A percentile compares a stretch with the other conserved stretches of the same genome.
These are phyloP conservation scores for Plantago ovata DNA, from an alignment of 257 asterid genomes.

Conservation along the genomic window DNA sequence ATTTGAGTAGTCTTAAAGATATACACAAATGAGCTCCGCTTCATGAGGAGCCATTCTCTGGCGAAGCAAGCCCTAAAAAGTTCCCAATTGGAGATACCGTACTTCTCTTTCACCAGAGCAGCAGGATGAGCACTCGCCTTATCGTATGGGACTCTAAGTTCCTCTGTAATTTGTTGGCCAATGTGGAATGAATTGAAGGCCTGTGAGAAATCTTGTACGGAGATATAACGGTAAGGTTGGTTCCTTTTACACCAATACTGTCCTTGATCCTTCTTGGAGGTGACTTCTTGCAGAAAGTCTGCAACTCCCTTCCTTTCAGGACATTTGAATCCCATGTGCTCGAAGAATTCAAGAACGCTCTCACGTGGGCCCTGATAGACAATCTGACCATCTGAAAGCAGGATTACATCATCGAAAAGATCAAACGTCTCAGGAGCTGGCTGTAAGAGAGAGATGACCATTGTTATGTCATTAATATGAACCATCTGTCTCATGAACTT, in stretches of 20 bases:
- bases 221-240: conserved; percentile 47
- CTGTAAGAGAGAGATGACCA: conserved; percentile 79
- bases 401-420: conserved; percentile 71
- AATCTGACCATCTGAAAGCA: conserved; percentile 71
- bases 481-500: conserved; percentile 89
- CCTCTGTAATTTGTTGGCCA: conserved; percentile 43
- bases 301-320: conserved; percentile 85
- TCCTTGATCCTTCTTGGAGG: conserved; percentile 75
- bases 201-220: conserved; percentile 49
- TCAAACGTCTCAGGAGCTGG: conserved; percentile 84
- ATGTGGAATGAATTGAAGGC: conserved; percentile 51
- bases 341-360: conserved; percentile 58
- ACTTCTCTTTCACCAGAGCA: conserved; percentile 69
- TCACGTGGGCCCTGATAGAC: conserved; percentile 85
- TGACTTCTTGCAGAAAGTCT: conserved; percentile 84
- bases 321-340: conserved; percentile 65
- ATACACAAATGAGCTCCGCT: conserved; percentile 55
- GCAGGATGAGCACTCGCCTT: conserved; percentile 63
- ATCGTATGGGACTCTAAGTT: conserved; percentile 58
- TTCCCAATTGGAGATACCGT: conserved; percentile 66
- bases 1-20: conserved; percentile 78
- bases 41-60: conserved; percentile 79
- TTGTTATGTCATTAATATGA: conserved; percentile 64
- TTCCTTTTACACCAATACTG: conserved; percentile 62
- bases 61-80: conserved; percentile 66